A percentile compares a stretch with the other conserved stretches of the same genome.
These are phyloP conservation scores for Coemansia sp. DNA, from an alignment of 192 early-diverging fungal genomes.

Conservation along the genomic window DNA sequence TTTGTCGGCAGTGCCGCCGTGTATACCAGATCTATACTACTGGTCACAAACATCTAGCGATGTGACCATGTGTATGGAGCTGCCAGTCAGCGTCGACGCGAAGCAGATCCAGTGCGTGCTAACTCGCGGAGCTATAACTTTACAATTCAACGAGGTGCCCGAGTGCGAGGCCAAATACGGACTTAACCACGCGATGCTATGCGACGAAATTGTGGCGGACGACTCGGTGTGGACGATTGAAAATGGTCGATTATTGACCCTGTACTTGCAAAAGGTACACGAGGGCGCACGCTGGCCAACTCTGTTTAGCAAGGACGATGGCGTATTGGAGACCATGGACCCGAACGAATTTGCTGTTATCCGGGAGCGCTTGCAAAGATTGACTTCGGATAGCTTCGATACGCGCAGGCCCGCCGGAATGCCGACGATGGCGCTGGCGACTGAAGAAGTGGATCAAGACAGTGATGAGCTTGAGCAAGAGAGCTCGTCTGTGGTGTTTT, in stretches of 20 bases:
- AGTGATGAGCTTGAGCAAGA: conserved; percentile 30
- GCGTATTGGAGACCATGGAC: conserved; percentile 64
- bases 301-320: conserved; percentile 61
- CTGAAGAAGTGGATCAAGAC: conserved; percentile 25
- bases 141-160: conserved; percentile 22
- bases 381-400: conserved; percentile 51
- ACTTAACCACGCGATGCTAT: conserved; percentile 18
- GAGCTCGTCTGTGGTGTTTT: conserved; percentile 35
- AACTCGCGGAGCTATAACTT: conserved; percentile 49
- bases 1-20: not conserved
- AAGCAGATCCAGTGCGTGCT: conserved; percentile 62
- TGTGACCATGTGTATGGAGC: conserved; percentile 61
- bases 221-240: conserved; percentile 72
- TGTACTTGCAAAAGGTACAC: conserved; percentile 64
- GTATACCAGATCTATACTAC: conserved; percentile 52
- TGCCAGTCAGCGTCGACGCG: conserved; percentile 56
- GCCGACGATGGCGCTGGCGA: conserved; percentile 9
- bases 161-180: conserved; percentile 16
- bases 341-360: conserved; percentile 61
- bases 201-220: conserved; percentile 55
- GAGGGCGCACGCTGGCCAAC: conserved; percentile 64
- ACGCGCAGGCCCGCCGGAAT: not conserved
- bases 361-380: conserved; percentile 60
- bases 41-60: conserved; percentile 71
- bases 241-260: conserved; percentile 56